phyloP scores from a whole-genome alignment of 768 basidiomycete species.

The Rhodotorula graminis region DNA sequence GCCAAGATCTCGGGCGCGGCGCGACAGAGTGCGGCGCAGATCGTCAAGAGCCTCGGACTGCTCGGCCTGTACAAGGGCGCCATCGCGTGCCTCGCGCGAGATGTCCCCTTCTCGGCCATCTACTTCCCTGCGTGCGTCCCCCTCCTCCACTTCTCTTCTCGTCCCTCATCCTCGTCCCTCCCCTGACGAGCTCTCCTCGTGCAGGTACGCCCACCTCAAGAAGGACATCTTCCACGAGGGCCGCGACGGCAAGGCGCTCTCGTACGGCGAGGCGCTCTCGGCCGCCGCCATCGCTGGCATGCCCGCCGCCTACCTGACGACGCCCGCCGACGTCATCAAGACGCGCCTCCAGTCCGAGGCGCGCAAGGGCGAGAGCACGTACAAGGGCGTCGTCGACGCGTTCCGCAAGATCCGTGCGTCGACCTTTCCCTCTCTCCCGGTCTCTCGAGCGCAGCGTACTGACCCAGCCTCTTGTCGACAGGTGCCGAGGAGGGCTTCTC shows the following conservation, averaged over 20 bases:
- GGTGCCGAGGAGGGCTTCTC: conserved; percentile 82
- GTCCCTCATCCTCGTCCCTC: neutral
- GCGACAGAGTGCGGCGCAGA: conserved; percentile 82
- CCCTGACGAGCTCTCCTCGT: neutral
- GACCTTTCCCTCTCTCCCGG: conserved; percentile 17
- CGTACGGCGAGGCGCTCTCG: conserved; percentile 79
- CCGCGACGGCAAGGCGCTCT: conserved; percentile 85
- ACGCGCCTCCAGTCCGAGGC: conserved; percentile 92
- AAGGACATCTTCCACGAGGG: conserved; percentile 93
- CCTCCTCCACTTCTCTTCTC: neutral
- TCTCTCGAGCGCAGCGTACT: neutral
- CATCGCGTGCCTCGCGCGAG: conserved; percentile 82
- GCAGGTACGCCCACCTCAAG: conserved; percentile 54
- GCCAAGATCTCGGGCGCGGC: conserved; percentile 73
- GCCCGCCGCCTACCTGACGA: conserved; percentile 67
- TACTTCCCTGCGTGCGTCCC: conserved; percentile 52
- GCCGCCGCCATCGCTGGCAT: conserved; percentile 86
- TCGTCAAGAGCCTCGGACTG: conserved; percentile 85
- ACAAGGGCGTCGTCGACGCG: conserved; percentile 84
- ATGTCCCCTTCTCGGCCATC: conserved; percentile 82
- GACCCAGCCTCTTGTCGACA: conserved; percentile 43
- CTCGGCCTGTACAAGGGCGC: conserved; percentile 90
- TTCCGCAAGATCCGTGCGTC: conserved; percentile 80
- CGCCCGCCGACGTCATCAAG: conserved; percentile 81
- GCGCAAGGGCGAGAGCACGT: conserved; percentile 79